Base-by-base conservation (phyloP, 202 grass and related monocot species). In the Cymbopogon flexuosus region DNA sequence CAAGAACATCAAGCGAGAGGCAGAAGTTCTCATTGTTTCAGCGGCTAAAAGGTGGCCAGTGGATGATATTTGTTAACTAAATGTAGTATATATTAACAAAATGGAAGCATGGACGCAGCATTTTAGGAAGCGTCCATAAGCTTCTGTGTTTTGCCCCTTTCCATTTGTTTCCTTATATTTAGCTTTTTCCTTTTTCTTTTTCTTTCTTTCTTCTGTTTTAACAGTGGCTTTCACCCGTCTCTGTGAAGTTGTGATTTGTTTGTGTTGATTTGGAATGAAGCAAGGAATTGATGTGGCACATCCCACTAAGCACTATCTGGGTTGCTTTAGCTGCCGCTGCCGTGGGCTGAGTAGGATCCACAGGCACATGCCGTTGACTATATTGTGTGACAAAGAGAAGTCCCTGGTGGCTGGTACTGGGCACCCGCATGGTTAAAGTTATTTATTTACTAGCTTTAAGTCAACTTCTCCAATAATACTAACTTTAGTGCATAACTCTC, bases 81-180 rank as follows among this genome's bases (percentile, higher is more conserved):
- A 89, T 77, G 84, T 72, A 72, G 75, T 90, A 89, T 85, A 85
- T 87, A 37, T 37, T 87, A 75, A 90, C 76, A 85, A 84, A 63
- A 77, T 79, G 77, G 84, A 93, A 91, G 88, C 90, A 88, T 91
- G 90, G 93, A 91, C 93, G 90, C 88, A 16, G 88, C 86, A 87
- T 97, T 97, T 93, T 97, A 91, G 88, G 89, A 80, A 88, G 90
- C 91, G 82, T 97, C 93, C 90, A 76, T 75, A 72, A 81, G 86
- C 90, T 91, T 84, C 87, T 88, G 79, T 85, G 33, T 75, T 79
- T 79, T 83, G 77, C 19, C 36, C 23, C 59, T 51, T 75, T 47
- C 78, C 78, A 21, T 79, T 72, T 86, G 9, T 41, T 16, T 24
- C n/a, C 51, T 58, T 62, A 10, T 63, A 65, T 22, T 54, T 43